Base-by-base conservation (phyloP, 1,139 yeast genomes). In the Kodamaea arcana region DNA sequence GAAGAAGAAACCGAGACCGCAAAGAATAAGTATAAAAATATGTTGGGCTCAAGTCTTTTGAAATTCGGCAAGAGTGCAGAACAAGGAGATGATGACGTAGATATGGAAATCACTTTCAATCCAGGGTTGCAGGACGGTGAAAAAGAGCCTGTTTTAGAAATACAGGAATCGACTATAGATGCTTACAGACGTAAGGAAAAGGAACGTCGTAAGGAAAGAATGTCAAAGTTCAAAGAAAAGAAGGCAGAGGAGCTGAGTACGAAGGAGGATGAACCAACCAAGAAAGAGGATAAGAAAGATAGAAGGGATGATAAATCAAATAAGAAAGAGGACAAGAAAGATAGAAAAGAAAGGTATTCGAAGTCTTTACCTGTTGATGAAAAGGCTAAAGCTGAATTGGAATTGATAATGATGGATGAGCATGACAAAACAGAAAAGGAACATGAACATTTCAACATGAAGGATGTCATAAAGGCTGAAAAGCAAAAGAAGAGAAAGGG, bases 51-150 rank as follows among this genome's bases (percentile, higher is more conserved):
- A 60, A 68, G 23, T 55, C 57, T 35, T 58, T 64, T 33, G 3
- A 35, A 32, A 69, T 65, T 17, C 26, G 51, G 50, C 17, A 56
- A 49, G 21, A 53, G 55, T 27, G 42, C 16, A 53, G 57, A 39
- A 3, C 75, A 65, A 3, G n/a, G n/a, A n/a, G n/a, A n/a, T n/a
- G 74, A 65, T 4, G 95, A 83, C 33, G 82, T 86, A 12, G 97
- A 90, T 52, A 83, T 92, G 88, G 97, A 92, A 56, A 85, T 94
- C 47, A 88, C 97, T 0, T 94, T 94, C 59, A 87, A 90, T 27
- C 97, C 98, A 2, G 97, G 90, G 4, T 62, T 87, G 33, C 75
- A 72, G 29, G 83, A 70, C n/a, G 60, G 51, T 3, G 56, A 57
- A 27, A 58, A 45, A 6, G 54, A 36, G 11, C 51, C 33, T 42